A percentile compares a stretch with the other conserved stretches of the same genome.
These are phyloP conservation scores for Colletotrichum higginsianum DNA, from an alignment of 2,329 filamentous ascomycete genomes.

Conservation along the genomic window DNA sequence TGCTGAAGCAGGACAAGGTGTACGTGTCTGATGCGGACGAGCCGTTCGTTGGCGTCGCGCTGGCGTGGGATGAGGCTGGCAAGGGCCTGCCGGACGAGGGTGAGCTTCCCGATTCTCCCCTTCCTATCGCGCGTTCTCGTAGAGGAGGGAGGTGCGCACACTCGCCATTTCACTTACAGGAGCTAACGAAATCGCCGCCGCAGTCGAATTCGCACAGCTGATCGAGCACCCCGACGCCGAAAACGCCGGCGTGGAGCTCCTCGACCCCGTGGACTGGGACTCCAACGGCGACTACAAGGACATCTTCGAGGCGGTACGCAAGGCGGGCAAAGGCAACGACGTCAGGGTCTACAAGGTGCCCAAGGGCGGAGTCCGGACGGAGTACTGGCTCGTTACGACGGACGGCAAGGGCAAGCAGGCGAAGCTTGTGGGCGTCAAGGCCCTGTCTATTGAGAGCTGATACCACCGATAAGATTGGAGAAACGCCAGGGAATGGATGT, in stretches of 20 bases:
- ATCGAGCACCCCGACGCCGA: slow-evolving; percentile 71
- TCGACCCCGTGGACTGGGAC: slow-evolving; percentile 82
- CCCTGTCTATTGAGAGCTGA: slow-evolving; percentile 81
- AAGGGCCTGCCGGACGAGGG: slow-evolving; percentile 73
- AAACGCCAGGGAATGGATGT: slow-evolving; percentile 2
- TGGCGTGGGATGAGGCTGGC: slow-evolving; percentile 71
- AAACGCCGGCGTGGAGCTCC: slow-evolving; percentile 73
- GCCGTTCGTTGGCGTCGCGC: slow-evolving; percentile 82
- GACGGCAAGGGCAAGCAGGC: slow-evolving; percentile 69
- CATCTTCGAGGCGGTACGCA: slow-evolving; percentile 77
- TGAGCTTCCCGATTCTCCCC: slow-evolving; percentile 54
- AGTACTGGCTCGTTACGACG: slow-evolving; percentile 85
- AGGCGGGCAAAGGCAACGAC: slow-evolving; percentile 74
- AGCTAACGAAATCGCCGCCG: background rate
- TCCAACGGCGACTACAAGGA: slow-evolving; percentile 77
- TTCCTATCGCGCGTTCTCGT: background rate
- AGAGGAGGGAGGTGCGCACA: background rate
- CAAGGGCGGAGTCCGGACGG: slow-evolving; percentile 73
- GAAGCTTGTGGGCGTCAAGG: slow-evolving; percentile 83
- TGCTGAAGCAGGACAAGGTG: slow-evolving; percentile 69
- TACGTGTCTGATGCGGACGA: slow-evolving; percentile 90
- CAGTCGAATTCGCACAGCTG: slow-evolving; percentile 74
- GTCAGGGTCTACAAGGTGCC: slow-evolving; percentile 82
- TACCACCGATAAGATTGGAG: background rate
- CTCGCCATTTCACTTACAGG: background rate